Evolutionary conservation across 1,284 basidiomycete species (phyloP), one percentile per base, ranked within the genome.

Genomic region (Apiotrichum akiyoshidainum): DNA sequence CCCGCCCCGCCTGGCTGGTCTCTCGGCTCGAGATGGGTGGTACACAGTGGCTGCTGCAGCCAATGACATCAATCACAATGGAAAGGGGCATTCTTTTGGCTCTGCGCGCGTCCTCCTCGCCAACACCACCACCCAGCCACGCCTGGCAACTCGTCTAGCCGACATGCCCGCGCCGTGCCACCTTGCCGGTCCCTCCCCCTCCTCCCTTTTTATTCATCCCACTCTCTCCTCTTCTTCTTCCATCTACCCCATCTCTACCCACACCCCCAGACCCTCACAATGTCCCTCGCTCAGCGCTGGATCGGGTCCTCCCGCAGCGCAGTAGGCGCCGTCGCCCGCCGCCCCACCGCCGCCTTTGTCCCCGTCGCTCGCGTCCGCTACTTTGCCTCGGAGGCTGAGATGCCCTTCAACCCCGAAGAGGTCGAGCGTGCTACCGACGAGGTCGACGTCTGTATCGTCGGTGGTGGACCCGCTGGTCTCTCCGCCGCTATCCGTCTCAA

Each of bases 361-460:
- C 35, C 49, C 19, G 19, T 40, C 34, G 40, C 54, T 31, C 52
- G 49, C 37, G 40, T 37, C 49, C 62, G 62, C 56, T 54, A 35
- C 52, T 65, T 55, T 53, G 72, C 73, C 16, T 71, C 72, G 41
- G 71, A 70, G 58, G 57, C 57, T 26, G 61, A 68, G 54, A 60
- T 57, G 33, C 57, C 60, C 19, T 78, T 75, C 60, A 69, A 78
- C 60, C 74, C 71, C 8, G 62, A 68, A 26, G 62, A 57, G 31
- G 82, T 92, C 33, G 89, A 94, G 66, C 84, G 92, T 13, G 85
- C 85, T 26, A 84, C 86, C 56, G 92, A 95, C 70, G 87, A 94
- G 64, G 92, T 92, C 51, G 95, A 99, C 69, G 93, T 98, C 39
- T 93, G 93, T 76, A 97, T 99, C 69, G 93, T 98, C 63, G 95